Evolutionary conservation across 2,329 filamentous ascomycete species (phyloP).

Genomic region (Aspergillus awamori): DNA sequence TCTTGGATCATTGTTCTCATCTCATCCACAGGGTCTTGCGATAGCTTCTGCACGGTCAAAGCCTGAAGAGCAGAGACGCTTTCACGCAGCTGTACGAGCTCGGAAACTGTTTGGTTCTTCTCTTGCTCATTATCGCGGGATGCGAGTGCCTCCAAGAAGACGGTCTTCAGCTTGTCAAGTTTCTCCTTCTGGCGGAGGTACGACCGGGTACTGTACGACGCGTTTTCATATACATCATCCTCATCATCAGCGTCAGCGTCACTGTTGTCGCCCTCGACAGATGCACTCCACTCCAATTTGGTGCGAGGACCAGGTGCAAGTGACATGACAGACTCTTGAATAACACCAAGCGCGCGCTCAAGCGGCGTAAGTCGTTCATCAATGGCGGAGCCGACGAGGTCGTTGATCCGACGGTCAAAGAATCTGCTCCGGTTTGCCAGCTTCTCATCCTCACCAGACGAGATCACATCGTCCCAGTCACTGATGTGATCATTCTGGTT

Average conservation of each 20-base stretch:
- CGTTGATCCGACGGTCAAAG: constrained; percentile 88
- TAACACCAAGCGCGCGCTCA: constrained; percentile 74
- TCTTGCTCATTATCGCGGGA: constrained; percentile 42
- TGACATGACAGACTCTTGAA: constrained; percentile 69
- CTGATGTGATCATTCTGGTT: constrained; percentile 68
- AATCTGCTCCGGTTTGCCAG: constrained; percentile 79
- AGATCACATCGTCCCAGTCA: constrained; percentile 89
- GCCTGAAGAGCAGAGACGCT: constrained; percentile 43
- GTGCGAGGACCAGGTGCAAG: constrained; percentile 61
- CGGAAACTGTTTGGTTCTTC: constrained; percentile 32
- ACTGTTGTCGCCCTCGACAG: constrained; percentile 72
- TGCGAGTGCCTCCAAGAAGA: constrained; percentile 67
- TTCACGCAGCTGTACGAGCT: constrained; percentile 43
- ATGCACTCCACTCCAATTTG: constrained; percentile 65
- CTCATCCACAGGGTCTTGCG: constrained; percentile 50
- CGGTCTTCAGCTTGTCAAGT: constrained; percentile 75
- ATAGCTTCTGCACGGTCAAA: constrained; percentile 44
- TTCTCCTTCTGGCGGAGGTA: constrained; percentile 69
- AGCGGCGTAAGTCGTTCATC: constrained; percentile 77
- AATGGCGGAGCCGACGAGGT: constrained; percentile 76
- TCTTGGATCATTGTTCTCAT: constrained; percentile 67
- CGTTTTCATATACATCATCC: constrained; percentile 67
- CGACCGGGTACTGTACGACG: constrained; percentile 70
- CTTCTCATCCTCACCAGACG: constrained; percentile 80
- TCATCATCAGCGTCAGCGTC: constrained; percentile 97